These are phyloP conservation scores for Huntiella moniliformis DNA, from an alignment of 2,329 filamentous ascomycete species.

Conservation along the genomic window DNA sequence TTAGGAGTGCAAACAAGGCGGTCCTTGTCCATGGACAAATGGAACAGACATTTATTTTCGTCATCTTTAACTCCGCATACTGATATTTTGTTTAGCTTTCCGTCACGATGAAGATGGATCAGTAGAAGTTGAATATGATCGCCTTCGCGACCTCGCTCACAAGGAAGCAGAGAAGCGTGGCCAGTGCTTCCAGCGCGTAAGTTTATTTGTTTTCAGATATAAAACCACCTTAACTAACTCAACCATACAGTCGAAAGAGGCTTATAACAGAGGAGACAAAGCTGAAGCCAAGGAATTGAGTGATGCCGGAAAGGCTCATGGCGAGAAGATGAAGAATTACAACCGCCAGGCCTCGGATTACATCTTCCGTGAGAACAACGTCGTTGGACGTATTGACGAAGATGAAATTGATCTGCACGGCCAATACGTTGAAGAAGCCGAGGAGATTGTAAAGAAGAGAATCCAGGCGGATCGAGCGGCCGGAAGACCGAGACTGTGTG, in stretches of 20 bases:
- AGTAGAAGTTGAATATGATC: conserved; percentile 77
- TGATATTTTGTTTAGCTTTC: conserved; percentile 40
- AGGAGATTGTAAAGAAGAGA: conserved; percentile 70
- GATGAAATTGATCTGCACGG: conserved; percentile 93
- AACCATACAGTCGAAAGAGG: conserved; percentile 44
- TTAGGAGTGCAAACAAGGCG: too few relatives aligned
- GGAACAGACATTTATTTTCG: not conserved
- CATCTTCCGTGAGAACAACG: conserved; percentile 93
- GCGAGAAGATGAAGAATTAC: conserved; percentile 66
- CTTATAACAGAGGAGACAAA: conserved; percentile 70
- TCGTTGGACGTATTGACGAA: conserved; percentile 47
- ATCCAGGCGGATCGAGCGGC: conserved; percentile 58
- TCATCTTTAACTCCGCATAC: not conserved
- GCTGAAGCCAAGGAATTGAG: conserved; percentile 66
- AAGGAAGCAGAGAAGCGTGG: conserved; percentile 63
- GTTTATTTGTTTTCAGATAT: conserved; percentile 13
- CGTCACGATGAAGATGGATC: conserved; percentile 49
- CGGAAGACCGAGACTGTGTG: conserved; percentile 70
- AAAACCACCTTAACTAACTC: not conserved
- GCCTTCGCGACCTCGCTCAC: conserved; percentile 65
- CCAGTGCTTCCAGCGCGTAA: conserved; percentile 55
- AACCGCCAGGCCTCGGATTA: conserved; percentile 83
- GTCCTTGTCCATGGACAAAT: not conserved
- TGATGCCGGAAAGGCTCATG: conserved; percentile 71
- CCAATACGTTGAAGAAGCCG: conserved; percentile 77